phyloP scores from a whole-genome alignment of 345 rosid species.

The Triadica sebifera region DNA sequence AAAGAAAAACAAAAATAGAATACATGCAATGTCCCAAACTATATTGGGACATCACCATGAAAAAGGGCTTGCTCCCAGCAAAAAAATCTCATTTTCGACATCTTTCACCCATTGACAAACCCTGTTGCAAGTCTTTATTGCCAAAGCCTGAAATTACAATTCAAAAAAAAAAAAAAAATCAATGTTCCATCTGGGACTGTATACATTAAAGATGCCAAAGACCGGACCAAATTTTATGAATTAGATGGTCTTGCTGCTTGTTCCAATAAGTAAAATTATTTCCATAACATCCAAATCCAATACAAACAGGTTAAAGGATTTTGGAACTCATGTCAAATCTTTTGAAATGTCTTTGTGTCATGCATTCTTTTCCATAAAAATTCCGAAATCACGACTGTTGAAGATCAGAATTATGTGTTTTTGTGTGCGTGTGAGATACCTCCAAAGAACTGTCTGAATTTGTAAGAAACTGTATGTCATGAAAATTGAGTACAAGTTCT shows the following conservation, averaged over 20 bases:
- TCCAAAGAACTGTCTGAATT: neutral
- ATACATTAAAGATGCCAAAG: neutral
- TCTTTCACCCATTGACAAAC: constrained; percentile 95
- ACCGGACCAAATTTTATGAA: neutral
- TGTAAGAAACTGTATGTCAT: neutral
- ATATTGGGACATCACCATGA: constrained; percentile 64
- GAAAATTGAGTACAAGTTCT: too few species aligned
- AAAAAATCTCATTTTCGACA: constrained; percentile 89
- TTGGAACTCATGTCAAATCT: neutral
- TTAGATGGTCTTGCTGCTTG: neutral
- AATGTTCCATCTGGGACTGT: neutral
- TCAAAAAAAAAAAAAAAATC: neutral
- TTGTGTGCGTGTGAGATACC: neutral
- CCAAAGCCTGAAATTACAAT: constrained; percentile 58
- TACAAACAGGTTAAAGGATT: neutral
- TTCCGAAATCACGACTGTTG: too few species aligned
- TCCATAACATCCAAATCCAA: neutral
- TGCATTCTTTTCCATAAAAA: neutral
- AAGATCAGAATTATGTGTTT: too few species aligned
- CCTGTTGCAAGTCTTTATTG: constrained; percentile 86
- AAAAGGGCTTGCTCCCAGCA: constrained; percentile 96
- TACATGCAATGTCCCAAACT: constrained; percentile 32
- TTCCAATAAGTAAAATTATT: neutral
- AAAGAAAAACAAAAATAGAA: constrained; percentile 23
- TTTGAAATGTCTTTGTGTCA: neutral